Evolutionary conservation across 139 green algal species (phyloP).

Genomic region (Coelastrella sp.): DNA sequence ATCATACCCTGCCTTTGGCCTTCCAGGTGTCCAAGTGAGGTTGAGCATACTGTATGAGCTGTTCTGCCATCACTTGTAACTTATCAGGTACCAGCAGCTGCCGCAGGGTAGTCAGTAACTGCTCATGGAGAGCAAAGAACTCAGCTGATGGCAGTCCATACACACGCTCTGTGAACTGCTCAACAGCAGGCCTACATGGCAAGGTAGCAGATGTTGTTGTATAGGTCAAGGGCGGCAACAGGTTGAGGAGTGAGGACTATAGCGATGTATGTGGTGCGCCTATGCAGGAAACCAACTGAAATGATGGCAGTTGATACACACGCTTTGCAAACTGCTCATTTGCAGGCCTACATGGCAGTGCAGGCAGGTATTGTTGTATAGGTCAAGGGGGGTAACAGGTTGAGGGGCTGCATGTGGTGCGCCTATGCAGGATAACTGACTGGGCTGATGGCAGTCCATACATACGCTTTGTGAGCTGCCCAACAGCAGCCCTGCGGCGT

Average conservation of each 20-base stretch:
- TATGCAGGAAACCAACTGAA: no score
- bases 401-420: no score
- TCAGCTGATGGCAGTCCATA: conserved; percentile 70
- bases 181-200: conserved; percentile 67
- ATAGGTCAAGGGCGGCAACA: neutral
- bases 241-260: neutral
- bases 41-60: conserved; percentile 28
- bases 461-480: conserved; percentile 82
- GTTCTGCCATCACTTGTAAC: conserved; percentile 49
- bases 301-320: no score
- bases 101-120: conserved; percentile 57
- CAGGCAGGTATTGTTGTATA: no score
- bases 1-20: conserved; percentile 24
- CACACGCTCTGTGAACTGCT: conserved; percentile 83
- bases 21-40: conserved; percentile 20
- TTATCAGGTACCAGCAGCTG: conserved; percentile 54
- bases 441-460: conserved; percentile 70
- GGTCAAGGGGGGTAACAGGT: no score
- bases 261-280: no score
- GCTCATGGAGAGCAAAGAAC: conserved; percentile 74
- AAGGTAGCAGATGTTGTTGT: neutral
- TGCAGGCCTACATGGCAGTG: no score
- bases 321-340: no score
- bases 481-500: conserved; percentile 66
- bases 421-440: conserved; percentile 73